These are phyloP conservation scores for Ceratocystis colombiana DNA, from an alignment of 2,329 filamentous ascomycete genomes.

Conservation along the genomic window DNA sequence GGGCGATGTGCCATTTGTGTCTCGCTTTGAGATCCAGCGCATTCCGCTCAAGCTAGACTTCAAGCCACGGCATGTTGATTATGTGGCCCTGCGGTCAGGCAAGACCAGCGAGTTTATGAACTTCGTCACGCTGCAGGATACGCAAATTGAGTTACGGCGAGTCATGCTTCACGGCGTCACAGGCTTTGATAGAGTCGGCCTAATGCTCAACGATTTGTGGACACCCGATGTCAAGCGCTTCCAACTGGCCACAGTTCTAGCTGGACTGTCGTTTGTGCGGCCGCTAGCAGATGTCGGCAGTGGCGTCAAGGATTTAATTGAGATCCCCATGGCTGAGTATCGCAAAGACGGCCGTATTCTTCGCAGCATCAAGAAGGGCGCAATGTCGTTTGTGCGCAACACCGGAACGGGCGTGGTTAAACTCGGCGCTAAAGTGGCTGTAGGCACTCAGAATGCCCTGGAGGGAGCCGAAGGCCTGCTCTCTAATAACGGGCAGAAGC, in stretches of 20 bases:
- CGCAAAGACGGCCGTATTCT: constrained; percentile 87
- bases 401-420: constrained; percentile 92
- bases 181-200: constrained; percentile 81
- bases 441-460: constrained; percentile 88
- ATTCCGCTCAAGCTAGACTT: constrained; percentile 82
- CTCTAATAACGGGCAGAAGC: constrained; percentile 30
- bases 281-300: constrained; percentile 84
- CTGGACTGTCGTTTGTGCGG: constrained; percentile 80
- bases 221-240: constrained; percentile 83
- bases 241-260: constrained; percentile 79
- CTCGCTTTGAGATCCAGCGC: constrained; percentile 76
- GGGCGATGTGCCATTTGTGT: constrained; percentile 73
- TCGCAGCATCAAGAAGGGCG: constrained; percentile 84
- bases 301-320: constrained; percentile 74
- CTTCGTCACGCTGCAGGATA: constrained; percentile 82
- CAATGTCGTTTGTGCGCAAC: constrained; percentile 78
- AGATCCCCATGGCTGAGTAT: constrained; percentile 86
- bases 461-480: constrained; percentile 80
- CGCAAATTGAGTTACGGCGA: constrained; percentile 75
- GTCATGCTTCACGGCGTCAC: constrained; percentile 86
- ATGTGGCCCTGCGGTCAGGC: constrained; percentile 80
- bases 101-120: constrained; percentile 99
- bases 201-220: constrained; percentile 92
- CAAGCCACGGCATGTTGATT: constrained; percentile 97
- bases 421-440: constrained; percentile 83